phyloP scores from a whole-genome alignment of 1,284 basidiomycete species.

The Leccinum colubrinum region DNA sequence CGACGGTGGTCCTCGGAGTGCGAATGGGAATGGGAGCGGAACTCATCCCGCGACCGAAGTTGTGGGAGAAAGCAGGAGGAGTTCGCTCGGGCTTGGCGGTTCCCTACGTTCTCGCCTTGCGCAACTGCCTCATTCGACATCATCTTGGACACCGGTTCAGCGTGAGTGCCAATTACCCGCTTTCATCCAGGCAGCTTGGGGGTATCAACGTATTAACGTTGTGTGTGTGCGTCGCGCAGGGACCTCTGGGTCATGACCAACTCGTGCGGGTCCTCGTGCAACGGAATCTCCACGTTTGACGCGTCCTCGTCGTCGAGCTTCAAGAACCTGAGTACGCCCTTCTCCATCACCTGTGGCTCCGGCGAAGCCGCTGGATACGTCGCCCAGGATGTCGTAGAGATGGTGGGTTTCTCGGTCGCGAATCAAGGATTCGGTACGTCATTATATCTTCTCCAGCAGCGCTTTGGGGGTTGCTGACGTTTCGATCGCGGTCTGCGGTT shows the following conservation, averaged over 20 bases:
- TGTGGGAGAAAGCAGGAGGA: slow-evolving; percentile 15
- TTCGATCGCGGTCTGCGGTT: neutral
- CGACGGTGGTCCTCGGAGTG: slow-evolving; percentile 5
- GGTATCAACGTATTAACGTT: neutral
- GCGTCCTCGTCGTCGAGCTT: slow-evolving; percentile 30
- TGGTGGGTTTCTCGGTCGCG: slow-evolving; percentile 43
- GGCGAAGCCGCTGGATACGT: slow-evolving; percentile 33
- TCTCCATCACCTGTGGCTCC: slow-evolving; percentile 23
- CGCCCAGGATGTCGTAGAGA: slow-evolving; percentile 40
- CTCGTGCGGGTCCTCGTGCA: slow-evolving; percentile 19
- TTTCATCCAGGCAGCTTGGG: neutral
- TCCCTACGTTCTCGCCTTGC: too few species aligned
- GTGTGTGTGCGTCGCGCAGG: slow-evolving; percentile 6
- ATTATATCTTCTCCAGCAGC: slow-evolving; percentile 8
- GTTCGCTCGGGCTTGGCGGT: too few species aligned
- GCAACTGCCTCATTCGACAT: slow-evolving; percentile 21
- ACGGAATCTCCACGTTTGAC: slow-evolving; percentile 9
- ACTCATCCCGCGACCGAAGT: slow-evolving; percentile 13
- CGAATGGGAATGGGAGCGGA: slow-evolving; percentile 7
- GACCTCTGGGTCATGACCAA: slow-evolving; percentile 26
- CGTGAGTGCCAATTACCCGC: slow-evolving; percentile 27
- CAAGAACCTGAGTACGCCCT: slow-evolving; percentile 19
- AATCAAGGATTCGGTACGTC: slow-evolving; percentile 41
- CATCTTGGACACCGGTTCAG: slow-evolving; percentile 58
- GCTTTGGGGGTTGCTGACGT: neutral